Conservation (phyloP, 352 stramenopile species). For the Phytophthora vignae region DNA sequence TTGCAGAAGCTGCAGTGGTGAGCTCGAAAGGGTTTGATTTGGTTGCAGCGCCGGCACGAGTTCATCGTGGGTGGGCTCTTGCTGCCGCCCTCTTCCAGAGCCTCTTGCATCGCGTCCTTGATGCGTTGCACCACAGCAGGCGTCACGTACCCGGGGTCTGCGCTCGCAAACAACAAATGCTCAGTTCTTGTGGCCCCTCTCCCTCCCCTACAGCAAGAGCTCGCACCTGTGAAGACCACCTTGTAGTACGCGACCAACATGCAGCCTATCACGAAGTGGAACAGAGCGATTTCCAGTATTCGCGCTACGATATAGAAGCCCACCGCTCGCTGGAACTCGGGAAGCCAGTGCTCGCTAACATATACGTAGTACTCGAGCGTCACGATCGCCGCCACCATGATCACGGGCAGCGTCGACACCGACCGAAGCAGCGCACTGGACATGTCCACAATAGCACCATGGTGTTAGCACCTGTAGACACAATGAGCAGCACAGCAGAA, state of each 20-base stretch:
- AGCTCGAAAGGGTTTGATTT: conserved; percentile 78
- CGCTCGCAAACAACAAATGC: conserved; percentile 3
- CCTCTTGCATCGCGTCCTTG: conserved; percentile 67
- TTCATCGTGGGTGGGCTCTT: conserved; percentile 33
- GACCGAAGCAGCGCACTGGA: conserved; percentile 63
- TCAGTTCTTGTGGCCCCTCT: conserved; percentile 4
- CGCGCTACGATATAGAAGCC: conserved; percentile 27
- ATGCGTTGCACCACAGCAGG: conserved; percentile 63
- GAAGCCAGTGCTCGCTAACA: conserved; percentile 59
- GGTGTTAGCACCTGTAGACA: background rate
- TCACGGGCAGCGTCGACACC: conserved; percentile 71
- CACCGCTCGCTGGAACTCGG: conserved; percentile 31
- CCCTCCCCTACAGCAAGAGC: background rate
- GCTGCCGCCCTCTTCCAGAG: conserved; percentile 54
- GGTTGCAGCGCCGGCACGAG: conserved; percentile 70
- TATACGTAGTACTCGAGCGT: conserved; percentile 79
- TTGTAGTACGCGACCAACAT: conserved; percentile 72
- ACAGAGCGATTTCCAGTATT: conserved; percentile 53
- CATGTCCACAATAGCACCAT: background rate
- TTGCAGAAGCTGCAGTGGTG: conserved; percentile 91
- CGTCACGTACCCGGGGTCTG: conserved; percentile 87
- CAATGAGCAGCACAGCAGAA: background rate
- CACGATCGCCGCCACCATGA: conserved; percentile 67
- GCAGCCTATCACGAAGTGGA: conserved; percentile 68
- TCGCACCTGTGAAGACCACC: conserved; percentile 76